These are phyloP conservation scores for Kwoniella sp. DNA, from an alignment of 768 basidiomycete species.

Conservation along the genomic window DNA sequence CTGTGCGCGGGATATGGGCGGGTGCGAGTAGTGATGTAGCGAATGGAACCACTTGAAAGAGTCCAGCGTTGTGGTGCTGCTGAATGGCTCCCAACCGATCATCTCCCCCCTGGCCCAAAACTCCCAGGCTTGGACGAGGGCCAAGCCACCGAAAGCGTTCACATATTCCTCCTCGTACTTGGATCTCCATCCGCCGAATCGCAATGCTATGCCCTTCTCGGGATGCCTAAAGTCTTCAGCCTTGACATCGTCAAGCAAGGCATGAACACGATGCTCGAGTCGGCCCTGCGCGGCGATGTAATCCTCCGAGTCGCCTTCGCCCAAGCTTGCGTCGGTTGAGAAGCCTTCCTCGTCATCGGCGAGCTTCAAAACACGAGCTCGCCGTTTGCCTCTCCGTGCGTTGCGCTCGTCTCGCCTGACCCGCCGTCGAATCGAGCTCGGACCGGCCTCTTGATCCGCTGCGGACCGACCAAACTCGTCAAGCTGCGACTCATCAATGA, in stretches of 20 bases:
- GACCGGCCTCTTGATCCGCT: constrained; percentile 49
- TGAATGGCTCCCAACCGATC: constrained; percentile 80
- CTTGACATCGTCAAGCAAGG: constrained; percentile 71
- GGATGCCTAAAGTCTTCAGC: constrained; percentile 83
- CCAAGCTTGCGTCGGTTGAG: constrained; percentile 75
- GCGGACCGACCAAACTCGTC: constrained; percentile 64
- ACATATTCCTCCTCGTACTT: constrained; percentile 74
- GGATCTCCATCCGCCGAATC: constrained; percentile 70
- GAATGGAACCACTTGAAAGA: constrained; percentile 78
- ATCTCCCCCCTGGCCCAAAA: constrained; percentile 87
- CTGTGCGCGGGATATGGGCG: constrained; percentile 5
- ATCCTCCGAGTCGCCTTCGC: constrained; percentile 63
- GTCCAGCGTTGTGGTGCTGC: constrained; percentile 56
- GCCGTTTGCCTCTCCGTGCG: constrained; percentile 54
- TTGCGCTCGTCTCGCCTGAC: constrained; percentile 62
- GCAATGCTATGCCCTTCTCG: constrained; percentile 61
- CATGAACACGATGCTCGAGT: constrained; percentile 56
- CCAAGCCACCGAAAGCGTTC: constrained; percentile 84
- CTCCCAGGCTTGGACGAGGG: constrained; percentile 84
- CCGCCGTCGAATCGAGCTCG: constrained; percentile 54
- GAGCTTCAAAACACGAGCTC: constrained; percentile 49
- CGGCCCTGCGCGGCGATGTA: constrained; percentile 62
- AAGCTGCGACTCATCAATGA: constrained; percentile 52
- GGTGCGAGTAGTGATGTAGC: constrained; percentile 66
- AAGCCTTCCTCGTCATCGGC: constrained; percentile 64